Percentiles rank a stretch among this genome's conserved stretches.
Conservation (phyloP, 371 early-diverging fungal genomes). For the Umbelopsis sp. region DNA sequence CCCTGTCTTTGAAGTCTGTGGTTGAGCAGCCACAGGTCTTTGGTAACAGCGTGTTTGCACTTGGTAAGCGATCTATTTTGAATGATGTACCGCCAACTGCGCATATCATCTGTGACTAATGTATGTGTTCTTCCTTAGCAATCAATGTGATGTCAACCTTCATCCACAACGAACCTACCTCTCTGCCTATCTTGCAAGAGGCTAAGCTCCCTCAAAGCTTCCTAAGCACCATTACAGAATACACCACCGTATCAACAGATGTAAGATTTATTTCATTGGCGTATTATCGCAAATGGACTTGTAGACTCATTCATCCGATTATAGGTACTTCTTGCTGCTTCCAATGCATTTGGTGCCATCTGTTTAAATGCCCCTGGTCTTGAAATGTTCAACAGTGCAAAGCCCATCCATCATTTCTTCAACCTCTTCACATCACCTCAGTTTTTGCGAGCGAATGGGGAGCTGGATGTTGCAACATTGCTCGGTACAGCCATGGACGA, state of each 20-base stretch:
- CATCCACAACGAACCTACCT: constrained; percentile 97
- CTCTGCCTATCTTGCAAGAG: constrained; percentile 90
- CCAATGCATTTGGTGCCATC: constrained; percentile 94
- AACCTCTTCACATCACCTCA: constrained; percentile 77
- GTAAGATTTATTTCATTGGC: constrained; percentile 34
- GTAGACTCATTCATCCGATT: not conserved
- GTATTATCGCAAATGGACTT: not conserved
- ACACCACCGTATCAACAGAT: constrained; percentile 76
- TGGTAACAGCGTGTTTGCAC: constrained; percentile 74
- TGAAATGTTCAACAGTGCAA: constrained; percentile 75
- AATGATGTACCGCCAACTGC: not conserved
- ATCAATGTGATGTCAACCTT: constrained; percentile 93
- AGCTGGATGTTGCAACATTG: constrained; percentile 78
- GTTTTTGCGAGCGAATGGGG: constrained; percentile 76
- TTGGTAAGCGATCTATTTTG: constrained; percentile 47
- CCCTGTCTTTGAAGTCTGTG: constrained; percentile 71
- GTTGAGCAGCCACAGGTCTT: constrained; percentile 76
- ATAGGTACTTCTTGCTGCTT: constrained; percentile 77
- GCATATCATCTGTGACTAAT: not conserved
- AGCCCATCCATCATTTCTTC: constrained; percentile 78
- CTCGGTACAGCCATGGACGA: constrained; percentile 93
- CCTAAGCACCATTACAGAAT: constrained; percentile 64
- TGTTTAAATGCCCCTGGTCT: constrained; percentile 89
- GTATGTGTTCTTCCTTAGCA: constrained; percentile 41
- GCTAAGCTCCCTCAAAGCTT: constrained; percentile 84